Evolutionary conservation across 2,329 filamentous ascomycete genomes (phyloP).

Genomic region (Macrophomina pseudophaseolina): DNA sequence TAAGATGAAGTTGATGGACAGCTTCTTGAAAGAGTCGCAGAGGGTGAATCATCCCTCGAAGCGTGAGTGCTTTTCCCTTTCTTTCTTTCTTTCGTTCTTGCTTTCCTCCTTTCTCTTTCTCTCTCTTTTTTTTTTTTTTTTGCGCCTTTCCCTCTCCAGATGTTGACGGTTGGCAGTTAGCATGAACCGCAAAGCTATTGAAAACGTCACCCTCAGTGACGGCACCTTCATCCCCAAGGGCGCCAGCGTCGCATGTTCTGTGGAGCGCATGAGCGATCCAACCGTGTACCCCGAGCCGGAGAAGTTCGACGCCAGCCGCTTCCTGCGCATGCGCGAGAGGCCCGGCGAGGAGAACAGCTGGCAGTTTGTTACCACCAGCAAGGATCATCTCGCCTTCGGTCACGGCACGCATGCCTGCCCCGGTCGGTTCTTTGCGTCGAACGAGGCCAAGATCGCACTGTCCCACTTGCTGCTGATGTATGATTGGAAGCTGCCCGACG

Average conservation of each 20-base stretch:
- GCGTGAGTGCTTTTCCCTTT: too few species aligned
- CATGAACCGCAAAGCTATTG: neutral
- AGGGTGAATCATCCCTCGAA: constrained; percentile 28
- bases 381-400: constrained; percentile 32
- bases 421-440: constrained; percentile 29
- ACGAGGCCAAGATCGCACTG: constrained; percentile 29
- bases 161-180: neutral
- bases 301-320: constrained; percentile 29
- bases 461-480: constrained; percentile 28
- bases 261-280: constrained; percentile 22
- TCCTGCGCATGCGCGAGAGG: constrained; percentile 26
- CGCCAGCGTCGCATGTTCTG: constrained; percentile 26
- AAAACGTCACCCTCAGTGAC: constrained; percentile 36
- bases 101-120: too few species aligned
- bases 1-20: constrained; percentile 50
- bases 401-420: constrained; percentile 29
- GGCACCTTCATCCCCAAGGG: constrained; percentile 35
- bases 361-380: constrained; percentile 29
- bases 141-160: too few species aligned
- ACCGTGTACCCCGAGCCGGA: constrained; percentile 26
- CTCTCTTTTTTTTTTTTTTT: too few species aligned
- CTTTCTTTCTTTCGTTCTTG: too few species aligned
- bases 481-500: constrained; percentile 12
- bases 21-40: constrained; percentile 49
- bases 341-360: constrained; percentile 24